phyloP scores from a whole-genome alignment of 1,284 basidiomycete genomes.

The Hymenochaete sp. region DNA sequence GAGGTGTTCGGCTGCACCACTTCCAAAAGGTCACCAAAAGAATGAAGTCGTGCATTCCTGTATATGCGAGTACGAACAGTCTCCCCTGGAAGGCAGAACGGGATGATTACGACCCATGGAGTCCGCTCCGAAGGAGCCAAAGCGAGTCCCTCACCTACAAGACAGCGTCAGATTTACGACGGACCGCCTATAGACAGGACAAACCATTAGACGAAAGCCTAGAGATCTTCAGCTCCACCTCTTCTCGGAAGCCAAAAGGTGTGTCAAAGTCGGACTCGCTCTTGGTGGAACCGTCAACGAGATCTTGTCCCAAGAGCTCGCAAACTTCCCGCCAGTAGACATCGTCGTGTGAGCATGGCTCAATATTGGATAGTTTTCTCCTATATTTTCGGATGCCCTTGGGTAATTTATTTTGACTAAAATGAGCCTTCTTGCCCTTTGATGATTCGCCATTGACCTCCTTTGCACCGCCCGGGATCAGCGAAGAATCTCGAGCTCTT shows the following conservation, averaged over 20 bases:
- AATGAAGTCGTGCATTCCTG: conserved; percentile 57
- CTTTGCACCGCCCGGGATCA: not conserved
- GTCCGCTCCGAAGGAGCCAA: conserved; percentile 38
- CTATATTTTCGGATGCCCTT: conserved; percentile 18
- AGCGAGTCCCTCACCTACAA: conserved; percentile 65
- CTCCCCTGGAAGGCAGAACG: conserved; percentile 80
- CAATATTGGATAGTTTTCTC: conserved; percentile 35
- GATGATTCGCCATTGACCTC: not conserved
- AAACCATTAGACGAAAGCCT: conserved; percentile 58
- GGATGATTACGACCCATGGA: conserved; percentile 75
- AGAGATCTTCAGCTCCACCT: conserved; percentile 59
- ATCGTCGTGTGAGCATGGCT: conserved; percentile 65
- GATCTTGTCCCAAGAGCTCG: conserved; percentile 55
- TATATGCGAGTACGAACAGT: conserved; percentile 64
- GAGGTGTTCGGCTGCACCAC: conserved; percentile 58
- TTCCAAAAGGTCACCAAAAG: conserved; percentile 68
- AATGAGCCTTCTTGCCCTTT: not conserved
- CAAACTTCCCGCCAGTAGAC: conserved; percentile 67
- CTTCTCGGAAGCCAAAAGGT: conserved; percentile 53
- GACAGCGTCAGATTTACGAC: conserved; percentile 2
- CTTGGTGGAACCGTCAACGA: conserved; percentile 42
- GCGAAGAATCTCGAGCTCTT: conserved; percentile 10
- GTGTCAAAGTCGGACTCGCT: conserved; percentile 46
- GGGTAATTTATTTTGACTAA: conserved; percentile 5
- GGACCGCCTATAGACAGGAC: conserved; percentile 18